Evolutionary conservation across 139 green algal species (phyloP), one percentile per base, ranked within the genome.

Genomic region (Chlorella vulgaris): DNA sequence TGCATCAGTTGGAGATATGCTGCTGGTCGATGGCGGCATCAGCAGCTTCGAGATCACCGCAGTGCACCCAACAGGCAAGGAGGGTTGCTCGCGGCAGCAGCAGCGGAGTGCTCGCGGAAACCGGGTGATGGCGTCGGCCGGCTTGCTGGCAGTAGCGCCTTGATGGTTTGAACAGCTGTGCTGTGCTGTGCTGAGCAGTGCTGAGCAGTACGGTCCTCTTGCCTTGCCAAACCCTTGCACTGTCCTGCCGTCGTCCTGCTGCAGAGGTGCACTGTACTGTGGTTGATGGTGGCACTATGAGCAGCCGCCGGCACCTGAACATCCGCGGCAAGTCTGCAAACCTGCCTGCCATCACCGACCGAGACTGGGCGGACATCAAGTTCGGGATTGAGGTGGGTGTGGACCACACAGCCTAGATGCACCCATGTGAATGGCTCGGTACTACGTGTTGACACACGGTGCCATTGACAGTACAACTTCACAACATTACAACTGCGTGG

Each of bases 21-120:
- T 97, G 80, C 89, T 97, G 55, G 90, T 95, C 29, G 93, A 96
- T 65, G 93, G 92, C 38, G 92, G 93, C 43, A 90, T 96, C 62
- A 86, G 92, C 40, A 91, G 65, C 82, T 90, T 94, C 65, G 81
- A 88, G 55, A 83, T 96, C n/a, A n/a, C n/a, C n/a, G n/a, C n/a
- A n/a, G n/a, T n/a, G n/a, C n/a, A n/a, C n/a, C n/a, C n/a, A n/a
- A n/a, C n/a, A n/a, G n/a, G n/a, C n/a, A n/a, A n/a, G n/a, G n/a
- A n/a, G n/a, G n/a, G n/a, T n/a, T n/a, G n/a, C n/a, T n/a, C n/a
- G n/a, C n/a, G n/a, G n/a, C n/a, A n/a, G n/a, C n/a, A n/a, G n/a
- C n/a, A n/a, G n/a, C n/a, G n/a, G n/a, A n/a, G n/a, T n/a, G n/a
- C n/a, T n/a, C n/a, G n/a, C n/a, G n/a, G n/a, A n/a, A n/a, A n/a